phyloP scores from a whole-genome alignment of 768 basidiomycete species.

The Pleurotus ostreatus region DNA sequence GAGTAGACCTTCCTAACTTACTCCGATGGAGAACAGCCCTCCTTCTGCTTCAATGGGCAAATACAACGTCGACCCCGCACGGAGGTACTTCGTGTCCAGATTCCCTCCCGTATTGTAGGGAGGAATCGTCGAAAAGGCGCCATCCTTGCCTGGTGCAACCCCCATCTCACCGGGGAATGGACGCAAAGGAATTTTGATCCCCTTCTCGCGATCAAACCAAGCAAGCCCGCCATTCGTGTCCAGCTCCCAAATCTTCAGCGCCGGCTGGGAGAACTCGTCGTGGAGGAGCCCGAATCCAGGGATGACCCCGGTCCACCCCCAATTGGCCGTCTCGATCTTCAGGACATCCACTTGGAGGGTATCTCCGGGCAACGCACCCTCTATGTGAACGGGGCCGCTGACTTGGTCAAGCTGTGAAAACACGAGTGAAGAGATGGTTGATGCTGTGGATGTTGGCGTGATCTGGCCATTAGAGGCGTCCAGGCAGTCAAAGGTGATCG shows the following conservation, averaged over 20 bases:
- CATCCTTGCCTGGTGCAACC: conserved; percentile 46
- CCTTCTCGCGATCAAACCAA: conserved; percentile 45
- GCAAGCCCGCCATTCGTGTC: conserved; percentile 35
- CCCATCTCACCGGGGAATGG: conserved; percentile 69
- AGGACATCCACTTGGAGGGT: conserved; percentile 58
- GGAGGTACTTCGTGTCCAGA: conserved; percentile 55
- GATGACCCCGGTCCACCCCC: conserved; percentile 62
- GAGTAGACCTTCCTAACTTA: conserved; percentile 21
- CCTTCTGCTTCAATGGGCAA: conserved; percentile 58
- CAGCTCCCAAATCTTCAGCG: conserved; percentile 53
- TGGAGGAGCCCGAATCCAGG: conserved; percentile 56
- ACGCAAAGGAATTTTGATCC: conserved; percentile 45
- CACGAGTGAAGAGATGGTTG: conserved; percentile 33
- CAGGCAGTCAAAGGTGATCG: conserved; percentile 54
- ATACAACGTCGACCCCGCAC: conserved; percentile 47
- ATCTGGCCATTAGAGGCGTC: conserved; percentile 64
- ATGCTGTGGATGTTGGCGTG: conserved; percentile 33
- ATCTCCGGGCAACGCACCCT: conserved; percentile 52
- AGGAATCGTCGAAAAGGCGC: conserved; percentile 58
- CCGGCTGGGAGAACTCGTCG: conserved; percentile 50
- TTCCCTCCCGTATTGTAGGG: conserved; percentile 61
- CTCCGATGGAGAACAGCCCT: conserved; percentile 58
- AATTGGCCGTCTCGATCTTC: conserved; percentile 45
- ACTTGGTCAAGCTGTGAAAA: conserved; percentile 54
- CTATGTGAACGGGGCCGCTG: conserved; percentile 54